Conservation (phyloP, 129 eudicot genomes). For the Saussurea involucrata region DNA sequence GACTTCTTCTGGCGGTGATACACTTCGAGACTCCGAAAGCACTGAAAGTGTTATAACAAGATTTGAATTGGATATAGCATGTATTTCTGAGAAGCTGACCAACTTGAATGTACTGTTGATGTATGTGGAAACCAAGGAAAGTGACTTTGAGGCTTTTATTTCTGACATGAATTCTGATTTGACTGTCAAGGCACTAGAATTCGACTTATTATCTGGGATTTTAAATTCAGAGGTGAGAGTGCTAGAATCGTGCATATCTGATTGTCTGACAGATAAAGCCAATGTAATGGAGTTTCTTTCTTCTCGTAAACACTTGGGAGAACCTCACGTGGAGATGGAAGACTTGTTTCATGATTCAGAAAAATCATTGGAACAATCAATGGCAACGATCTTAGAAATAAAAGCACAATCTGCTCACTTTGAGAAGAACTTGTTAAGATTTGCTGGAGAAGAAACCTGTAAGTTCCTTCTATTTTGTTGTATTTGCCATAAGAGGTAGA, state of each 20-base stretch:
- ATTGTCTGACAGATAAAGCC: constrained; percentile 46
- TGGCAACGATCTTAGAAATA: constrained; percentile 55
- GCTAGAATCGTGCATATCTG: constrained; percentile 35
- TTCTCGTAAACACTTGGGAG: constrained; percentile 36
- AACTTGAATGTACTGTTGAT: constrained; percentile 67
- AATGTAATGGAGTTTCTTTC: constrained; percentile 33
- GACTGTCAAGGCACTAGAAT: constrained; percentile 49
- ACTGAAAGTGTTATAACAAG: constrained; percentile 47
- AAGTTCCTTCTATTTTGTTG: not conserved
- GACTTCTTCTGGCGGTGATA: constrained; percentile 38
- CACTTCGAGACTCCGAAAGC: constrained; percentile 40
- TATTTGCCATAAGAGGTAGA: not conserved
- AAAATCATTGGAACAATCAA: constrained; percentile 60
- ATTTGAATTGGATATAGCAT: constrained; percentile 58
- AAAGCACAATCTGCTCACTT: constrained; percentile 52
- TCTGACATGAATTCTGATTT: constrained; percentile 39
- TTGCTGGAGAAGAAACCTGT: constrained; percentile 40
- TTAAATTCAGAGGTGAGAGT: constrained; percentile 61
- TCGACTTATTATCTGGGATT: constrained; percentile 58
- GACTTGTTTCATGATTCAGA: constrained; percentile 55
- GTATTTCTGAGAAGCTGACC: constrained; percentile 55
- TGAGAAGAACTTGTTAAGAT: constrained; percentile 40
- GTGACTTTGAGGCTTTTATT: constrained; percentile 61
- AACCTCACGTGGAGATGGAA: constrained; percentile 36
- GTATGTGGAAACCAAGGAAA: constrained; percentile 72